Conservation (phyloP, 2,329 filamentous ascomycete species). For the Neonectria magnoliae region DNA sequence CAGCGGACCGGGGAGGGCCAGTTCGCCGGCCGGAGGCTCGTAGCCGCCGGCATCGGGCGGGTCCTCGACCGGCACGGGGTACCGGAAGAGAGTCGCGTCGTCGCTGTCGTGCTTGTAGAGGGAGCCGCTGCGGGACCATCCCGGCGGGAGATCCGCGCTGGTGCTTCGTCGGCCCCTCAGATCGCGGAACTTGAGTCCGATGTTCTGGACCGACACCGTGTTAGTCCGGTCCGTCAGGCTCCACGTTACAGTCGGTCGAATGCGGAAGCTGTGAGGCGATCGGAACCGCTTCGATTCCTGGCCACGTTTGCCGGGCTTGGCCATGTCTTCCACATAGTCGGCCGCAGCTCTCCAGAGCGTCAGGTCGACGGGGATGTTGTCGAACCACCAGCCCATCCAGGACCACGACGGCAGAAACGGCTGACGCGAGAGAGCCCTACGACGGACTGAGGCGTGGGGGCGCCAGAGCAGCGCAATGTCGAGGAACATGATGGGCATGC, state of each 20-base stretch:
- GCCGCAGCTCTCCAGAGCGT: conserved; percentile 55
- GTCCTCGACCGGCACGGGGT: conserved; percentile 54
- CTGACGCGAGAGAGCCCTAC: conserved; percentile 49
- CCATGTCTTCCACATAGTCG: conserved; percentile 55
- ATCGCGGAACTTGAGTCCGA: conserved; percentile 53
- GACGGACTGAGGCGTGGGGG: conserved; percentile 54
- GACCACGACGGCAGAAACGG: conserved; percentile 57
- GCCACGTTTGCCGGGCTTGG: conserved; percentile 45
- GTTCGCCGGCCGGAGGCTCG: conserved; percentile 44
- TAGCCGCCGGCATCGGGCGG: conserved; percentile 43
- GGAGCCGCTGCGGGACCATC: conserved; percentile 51
- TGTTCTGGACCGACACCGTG: conserved; percentile 49
- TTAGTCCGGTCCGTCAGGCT: conserved; percentile 52
- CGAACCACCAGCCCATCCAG: conserved; percentile 61
- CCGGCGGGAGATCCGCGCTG: conserved; percentile 47
- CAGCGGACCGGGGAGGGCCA: conserved; percentile 50
- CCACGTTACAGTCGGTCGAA: conserved; percentile 52
- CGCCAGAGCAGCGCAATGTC: conserved; percentile 58
- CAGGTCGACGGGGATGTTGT: conserved; percentile 54
- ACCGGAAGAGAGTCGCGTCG: conserved; percentile 51
- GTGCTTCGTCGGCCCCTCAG: conserved; percentile 48
- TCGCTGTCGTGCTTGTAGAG: conserved; percentile 55
- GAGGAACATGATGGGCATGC: conserved; percentile 58
- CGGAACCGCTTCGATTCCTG: conserved; percentile 49
- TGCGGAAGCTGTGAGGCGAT: conserved; percentile 50